Conservation (phyloP, 1,284 basidiomycete species). For the Microbotryum scabiosae region DNA sequence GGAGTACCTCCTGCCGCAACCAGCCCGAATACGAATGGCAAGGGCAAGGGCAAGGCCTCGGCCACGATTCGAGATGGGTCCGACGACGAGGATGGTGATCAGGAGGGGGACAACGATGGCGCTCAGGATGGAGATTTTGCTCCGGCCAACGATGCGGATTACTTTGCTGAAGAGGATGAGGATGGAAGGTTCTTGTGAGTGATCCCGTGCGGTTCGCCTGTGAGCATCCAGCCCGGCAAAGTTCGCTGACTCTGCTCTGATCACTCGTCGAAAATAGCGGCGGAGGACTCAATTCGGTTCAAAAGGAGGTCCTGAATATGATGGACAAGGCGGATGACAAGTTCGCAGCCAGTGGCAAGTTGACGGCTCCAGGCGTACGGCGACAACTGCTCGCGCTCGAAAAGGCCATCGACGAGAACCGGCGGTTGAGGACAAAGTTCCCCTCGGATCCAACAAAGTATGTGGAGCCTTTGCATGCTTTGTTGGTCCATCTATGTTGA, state of each 20-base stretch:
- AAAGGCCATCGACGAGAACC: constrained; percentile 81
- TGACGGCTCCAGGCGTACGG: constrained; percentile 62
- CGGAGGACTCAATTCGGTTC: constrained; percentile 76
- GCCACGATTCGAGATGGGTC: constrained; percentile 38
- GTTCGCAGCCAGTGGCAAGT: constrained; percentile 52
- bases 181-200: constrained; percentile 69
- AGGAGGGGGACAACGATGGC: constrained; percentile 34
- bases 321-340: constrained; percentile 64
- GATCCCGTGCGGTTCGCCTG: not conserved
- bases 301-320: constrained; percentile 82
- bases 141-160: constrained; percentile 72
- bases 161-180: constrained; percentile 79
- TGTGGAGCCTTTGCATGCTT: too few relatives aligned
- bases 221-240: not conserved
- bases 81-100: constrained; percentile 41
- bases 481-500: too few relatives aligned
- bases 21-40: constrained; percentile 27
- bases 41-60: not conserved
- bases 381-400: constrained; percentile 74
- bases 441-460: constrained; percentile 84
- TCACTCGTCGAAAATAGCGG: constrained; percentile 43
- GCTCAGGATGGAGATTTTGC: constrained; percentile 25
- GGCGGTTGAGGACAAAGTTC: constrained; percentile 76
- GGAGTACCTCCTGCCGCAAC: not conserved
- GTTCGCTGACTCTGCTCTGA: not conserved